Evolutionary conservation across 805 yeast genomes (phyloP).

Genomic region (Dipodascus albidus): DNA sequence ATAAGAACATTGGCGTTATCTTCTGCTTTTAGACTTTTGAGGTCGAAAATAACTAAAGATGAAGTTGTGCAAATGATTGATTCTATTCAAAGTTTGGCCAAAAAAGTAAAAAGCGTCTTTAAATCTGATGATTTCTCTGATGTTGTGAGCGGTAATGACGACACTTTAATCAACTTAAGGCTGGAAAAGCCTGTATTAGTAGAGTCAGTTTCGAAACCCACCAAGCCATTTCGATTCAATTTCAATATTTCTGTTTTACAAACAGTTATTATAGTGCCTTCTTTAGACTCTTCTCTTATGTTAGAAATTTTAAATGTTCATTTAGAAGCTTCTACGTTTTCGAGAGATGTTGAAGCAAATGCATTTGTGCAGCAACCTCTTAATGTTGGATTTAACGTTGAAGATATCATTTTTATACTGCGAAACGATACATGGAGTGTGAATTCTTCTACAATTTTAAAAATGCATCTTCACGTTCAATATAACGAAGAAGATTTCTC

Average conservation of each 20-base stretch:
- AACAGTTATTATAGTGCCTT: background rate
- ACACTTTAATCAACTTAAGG: too few species aligned
- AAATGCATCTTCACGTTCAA: background rate
- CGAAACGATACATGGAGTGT: background rate
- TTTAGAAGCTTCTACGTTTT: conserved; percentile 1
- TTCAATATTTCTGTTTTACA: conserved; percentile 3
- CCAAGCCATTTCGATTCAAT: conserved; percentile 1
- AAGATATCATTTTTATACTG: conserved; percentile 2
- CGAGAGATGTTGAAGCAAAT: background rate
- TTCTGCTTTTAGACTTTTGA: background rate
- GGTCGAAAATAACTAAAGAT: background rate
- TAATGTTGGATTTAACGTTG: background rate
- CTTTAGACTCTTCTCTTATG: background rate
- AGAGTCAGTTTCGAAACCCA: too few species aligned
- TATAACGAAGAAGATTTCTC: background rate
- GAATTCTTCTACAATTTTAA: background rate
- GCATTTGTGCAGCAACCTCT: background rate
- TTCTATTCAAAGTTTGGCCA: background rate
- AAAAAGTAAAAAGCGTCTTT: background rate
- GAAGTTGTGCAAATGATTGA: background rate
- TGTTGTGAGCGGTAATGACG: too few species aligned
- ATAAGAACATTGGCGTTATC: background rate
- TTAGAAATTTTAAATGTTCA: background rate
- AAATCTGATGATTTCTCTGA: too few species aligned
- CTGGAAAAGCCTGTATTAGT: too few species aligned